Percentiles rank a stretch among this genome's conserved stretches.
phyloP scores from a whole-genome alignment of 306 rosid genomes.

The Clitoria ternatea region DNA sequence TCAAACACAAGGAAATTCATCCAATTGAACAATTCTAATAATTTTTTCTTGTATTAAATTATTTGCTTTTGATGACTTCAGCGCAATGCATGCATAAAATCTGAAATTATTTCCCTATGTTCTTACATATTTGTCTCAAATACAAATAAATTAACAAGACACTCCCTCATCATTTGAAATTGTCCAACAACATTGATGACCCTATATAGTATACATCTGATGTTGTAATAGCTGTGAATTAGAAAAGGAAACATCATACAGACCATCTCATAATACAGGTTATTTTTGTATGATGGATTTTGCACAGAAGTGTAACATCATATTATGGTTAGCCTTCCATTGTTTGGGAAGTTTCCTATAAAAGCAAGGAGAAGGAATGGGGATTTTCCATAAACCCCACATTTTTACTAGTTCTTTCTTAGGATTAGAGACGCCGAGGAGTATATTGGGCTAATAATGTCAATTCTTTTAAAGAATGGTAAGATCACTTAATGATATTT shows the following conservation, averaged over 20 bases:
- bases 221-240: neutral
- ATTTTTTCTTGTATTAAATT: neutral
- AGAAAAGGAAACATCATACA: slow-evolving; percentile 6
- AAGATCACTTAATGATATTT: neutral
- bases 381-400: neutral
- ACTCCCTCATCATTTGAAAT: neutral
- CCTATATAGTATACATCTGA: slow-evolving; percentile 2
- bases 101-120: neutral
- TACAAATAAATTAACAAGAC: slow-evolving; percentile 4
- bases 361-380: neutral
- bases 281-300: neutral
- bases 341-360: neutral
- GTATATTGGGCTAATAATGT: neutral
- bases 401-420: too few species aligned
- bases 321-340: neutral
- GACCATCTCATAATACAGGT: slow-evolving; percentile 1
- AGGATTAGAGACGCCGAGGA: too few species aligned
- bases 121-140: slow-evolving; percentile 3
- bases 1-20: too few species aligned
- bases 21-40: too few species aligned
- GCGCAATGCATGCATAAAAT: slow-evolving; percentile 16
- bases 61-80: neutral
- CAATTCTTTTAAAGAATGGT: neutral
- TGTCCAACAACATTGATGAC: neutral
- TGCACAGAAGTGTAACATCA: neutral